Conservation (phyloP, 306 rosid species). For the Gynostemma pentaphyllum region DNA sequence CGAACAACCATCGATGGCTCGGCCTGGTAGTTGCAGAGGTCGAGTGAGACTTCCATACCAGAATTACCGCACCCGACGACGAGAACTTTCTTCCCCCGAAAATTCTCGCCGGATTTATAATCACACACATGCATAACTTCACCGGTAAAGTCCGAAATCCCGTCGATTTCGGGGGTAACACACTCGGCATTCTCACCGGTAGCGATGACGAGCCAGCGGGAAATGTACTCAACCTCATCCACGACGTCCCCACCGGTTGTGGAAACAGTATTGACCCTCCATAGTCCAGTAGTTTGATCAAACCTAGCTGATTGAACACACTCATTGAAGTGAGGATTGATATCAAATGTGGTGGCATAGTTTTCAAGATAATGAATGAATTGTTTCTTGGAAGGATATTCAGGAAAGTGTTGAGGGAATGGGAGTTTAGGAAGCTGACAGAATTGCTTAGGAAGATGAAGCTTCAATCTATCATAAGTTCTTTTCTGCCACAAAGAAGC, state of each 20-base stretch:
- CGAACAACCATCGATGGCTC: slow-evolving; percentile 73
- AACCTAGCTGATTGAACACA: slow-evolving; percentile 52
- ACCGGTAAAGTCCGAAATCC: slow-evolving; percentile 47
- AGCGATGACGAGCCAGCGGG: slow-evolving; percentile 78
- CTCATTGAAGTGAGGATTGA: slow-evolving; percentile 69
- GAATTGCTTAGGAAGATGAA: slow-evolving; percentile 90
- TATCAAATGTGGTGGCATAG: slow-evolving; percentile 45
- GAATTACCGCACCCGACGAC: slow-evolving; percentile 95
- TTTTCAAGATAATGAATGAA: slow-evolving; percentile 65
- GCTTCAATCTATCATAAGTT: slow-evolving; percentile 73
- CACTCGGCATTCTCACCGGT: slow-evolving; percentile 96
- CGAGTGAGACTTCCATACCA: slow-evolving; percentile 93
- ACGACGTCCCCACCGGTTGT: slow-evolving; percentile 5
- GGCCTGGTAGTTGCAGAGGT: slow-evolving; percentile 76
- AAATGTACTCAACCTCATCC: slow-evolving; percentile 58
- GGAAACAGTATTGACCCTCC: slow-evolving; percentile 56
- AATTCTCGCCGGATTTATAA: slow-evolving; percentile 71
- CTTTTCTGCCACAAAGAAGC: slow-evolving; percentile 93
- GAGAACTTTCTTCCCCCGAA: slow-evolving; percentile 65
- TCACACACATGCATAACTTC: slow-evolving; percentile 58
- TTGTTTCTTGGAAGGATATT: slow-evolving; percentile 68
- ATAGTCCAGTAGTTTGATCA: slow-evolving; percentile 54
- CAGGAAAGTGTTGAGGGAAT: slow-evolving; percentile 66
- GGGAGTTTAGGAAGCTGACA: slow-evolving; percentile 78
- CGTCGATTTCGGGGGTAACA: slow-evolving; percentile 62